These are phyloP conservation scores for Geotrichum histeridarum DNA, from an alignment of 1,139 yeast species.

Conservation along the genomic window DNA sequence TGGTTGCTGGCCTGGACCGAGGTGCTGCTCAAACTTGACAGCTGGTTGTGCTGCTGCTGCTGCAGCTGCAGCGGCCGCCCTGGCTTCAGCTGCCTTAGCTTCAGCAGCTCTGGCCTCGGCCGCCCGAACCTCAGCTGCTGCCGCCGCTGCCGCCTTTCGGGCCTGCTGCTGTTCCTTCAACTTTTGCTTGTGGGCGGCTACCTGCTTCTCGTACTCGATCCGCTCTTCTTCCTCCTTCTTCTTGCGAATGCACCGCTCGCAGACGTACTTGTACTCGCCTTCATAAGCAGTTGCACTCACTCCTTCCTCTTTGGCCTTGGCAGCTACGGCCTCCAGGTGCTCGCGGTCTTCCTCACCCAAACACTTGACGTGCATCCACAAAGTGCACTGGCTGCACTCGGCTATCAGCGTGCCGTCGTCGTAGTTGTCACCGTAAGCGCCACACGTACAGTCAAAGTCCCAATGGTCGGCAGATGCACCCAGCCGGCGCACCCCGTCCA, in stretches of 20 bases:
- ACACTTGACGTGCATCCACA: constrained; percentile 44
- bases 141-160: background rate
- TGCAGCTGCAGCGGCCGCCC: too few relatives aligned
- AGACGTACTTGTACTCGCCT: background rate
- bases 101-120: background rate
- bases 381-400: constrained; percentile 40
- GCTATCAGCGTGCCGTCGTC: constrained; percentile 40
- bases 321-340: background rate
- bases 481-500: constrained; percentile 6
- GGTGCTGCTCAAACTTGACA: too few relatives aligned
- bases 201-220: constrained; percentile 18
- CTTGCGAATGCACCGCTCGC: constrained; percentile 11
- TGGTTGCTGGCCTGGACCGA: too few relatives aligned
- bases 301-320: constrained; percentile 4
- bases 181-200: constrained; percentile 13
- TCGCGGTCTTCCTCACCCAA: constrained; percentile 21
- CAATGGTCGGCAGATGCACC: constrained; percentile 29
- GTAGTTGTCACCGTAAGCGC: constrained; percentile 39
- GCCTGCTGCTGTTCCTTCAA: constrained; percentile 11
- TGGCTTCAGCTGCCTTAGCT: too few relatives aligned
- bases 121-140: background rate
- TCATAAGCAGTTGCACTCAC: constrained; percentile 3
- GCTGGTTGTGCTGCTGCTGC: too few relatives aligned
- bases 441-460: constrained; percentile 43
- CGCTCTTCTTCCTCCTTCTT: constrained; percentile 15